A percentile compares a stretch with the other conserved stretches of the same genome.
Evolutionary conservation across 139 green algal species (phyloP).

Genomic region (Coccomyxa sp.): DNA sequence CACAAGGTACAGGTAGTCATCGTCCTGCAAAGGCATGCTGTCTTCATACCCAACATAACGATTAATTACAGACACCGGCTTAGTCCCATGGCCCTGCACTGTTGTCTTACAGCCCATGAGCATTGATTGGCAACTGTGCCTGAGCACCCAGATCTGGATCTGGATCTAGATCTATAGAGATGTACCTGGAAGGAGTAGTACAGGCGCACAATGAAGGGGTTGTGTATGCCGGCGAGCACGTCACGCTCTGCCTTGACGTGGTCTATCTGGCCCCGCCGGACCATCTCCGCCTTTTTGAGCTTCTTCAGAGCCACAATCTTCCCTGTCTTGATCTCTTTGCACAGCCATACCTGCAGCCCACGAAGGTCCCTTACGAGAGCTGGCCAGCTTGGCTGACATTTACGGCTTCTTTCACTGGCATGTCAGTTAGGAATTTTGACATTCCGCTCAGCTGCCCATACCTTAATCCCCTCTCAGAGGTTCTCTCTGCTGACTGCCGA

Average conservation of each 20-base stretch:
- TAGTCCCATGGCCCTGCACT: too few species aligned
- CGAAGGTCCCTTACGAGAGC: too few species aligned
- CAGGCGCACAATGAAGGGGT: conserved; percentile 87
- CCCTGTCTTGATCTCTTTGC: conserved; percentile 67
- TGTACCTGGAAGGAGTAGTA: conserved; percentile 82
- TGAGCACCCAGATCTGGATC: neutral
- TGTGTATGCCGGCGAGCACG: conserved; percentile 89
- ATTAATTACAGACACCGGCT: neutral
- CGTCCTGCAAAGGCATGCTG: conserved; percentile 63
- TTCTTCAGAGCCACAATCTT: conserved; percentile 98
- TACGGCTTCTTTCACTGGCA: neutral
- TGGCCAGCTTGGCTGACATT: too few species aligned
- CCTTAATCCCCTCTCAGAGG: too few species aligned
- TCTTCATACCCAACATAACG: neutral
- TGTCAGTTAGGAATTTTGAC: neutral
- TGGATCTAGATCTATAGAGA: neutral
- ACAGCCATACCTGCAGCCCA: conserved; percentile 85
- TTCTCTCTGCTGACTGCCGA: too few species aligned
- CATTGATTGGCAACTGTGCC: neutral
- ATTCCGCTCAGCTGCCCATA: neutral
- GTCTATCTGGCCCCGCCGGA: conserved; percentile 89
- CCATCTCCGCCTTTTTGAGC: conserved; percentile 94
- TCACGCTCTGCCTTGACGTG: conserved; percentile 96
- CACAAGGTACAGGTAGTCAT: conserved; percentile 93
- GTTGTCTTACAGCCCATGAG: too few species aligned